phyloP scores from a whole-genome alignment of 2,329 filamentous ascomycete genomes.

The Diaporthe caulivora region DNA sequence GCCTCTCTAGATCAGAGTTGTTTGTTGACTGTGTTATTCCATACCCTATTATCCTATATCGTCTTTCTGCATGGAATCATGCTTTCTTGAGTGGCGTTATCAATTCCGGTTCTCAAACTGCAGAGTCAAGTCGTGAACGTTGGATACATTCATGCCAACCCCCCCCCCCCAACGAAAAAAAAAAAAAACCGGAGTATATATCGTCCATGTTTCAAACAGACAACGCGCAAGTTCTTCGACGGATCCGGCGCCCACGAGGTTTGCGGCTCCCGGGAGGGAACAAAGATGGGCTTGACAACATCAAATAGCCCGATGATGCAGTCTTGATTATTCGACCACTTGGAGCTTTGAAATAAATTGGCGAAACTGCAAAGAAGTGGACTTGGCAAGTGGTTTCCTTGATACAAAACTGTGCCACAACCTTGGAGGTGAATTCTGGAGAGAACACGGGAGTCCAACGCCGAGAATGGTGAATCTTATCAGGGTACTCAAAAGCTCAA shows the following conservation, averaged over 20 bases:
- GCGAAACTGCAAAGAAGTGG: background rate
- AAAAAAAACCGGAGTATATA: background rate
- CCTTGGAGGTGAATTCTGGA: background rate
- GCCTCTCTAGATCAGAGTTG: background rate
- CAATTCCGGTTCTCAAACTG: too few relatives aligned
- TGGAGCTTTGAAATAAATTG: background rate
- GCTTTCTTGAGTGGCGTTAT: background rate
- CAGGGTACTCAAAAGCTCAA: too few relatives aligned
- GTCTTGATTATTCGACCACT: background rate
- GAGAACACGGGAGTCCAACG: background rate
- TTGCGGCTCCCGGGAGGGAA: background rate
- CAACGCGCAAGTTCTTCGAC: background rate
- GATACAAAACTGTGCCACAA: background rate
- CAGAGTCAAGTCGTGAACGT: background rate
- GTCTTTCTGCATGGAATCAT: background rate
- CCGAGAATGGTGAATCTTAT: too few relatives aligned
- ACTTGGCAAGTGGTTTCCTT: background rate
- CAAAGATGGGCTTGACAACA: conserved; percentile 4
- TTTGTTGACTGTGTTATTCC: too few relatives aligned
- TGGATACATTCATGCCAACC: background rate
- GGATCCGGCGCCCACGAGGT: background rate
- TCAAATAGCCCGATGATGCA: background rate
- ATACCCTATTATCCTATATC: background rate
- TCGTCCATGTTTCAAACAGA: background rate
- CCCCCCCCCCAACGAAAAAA: too few relatives aligned